Base-by-base conservation (phyloP, 495 filamentous ascomycete species). In the Penicillium chermesinum region DNA sequence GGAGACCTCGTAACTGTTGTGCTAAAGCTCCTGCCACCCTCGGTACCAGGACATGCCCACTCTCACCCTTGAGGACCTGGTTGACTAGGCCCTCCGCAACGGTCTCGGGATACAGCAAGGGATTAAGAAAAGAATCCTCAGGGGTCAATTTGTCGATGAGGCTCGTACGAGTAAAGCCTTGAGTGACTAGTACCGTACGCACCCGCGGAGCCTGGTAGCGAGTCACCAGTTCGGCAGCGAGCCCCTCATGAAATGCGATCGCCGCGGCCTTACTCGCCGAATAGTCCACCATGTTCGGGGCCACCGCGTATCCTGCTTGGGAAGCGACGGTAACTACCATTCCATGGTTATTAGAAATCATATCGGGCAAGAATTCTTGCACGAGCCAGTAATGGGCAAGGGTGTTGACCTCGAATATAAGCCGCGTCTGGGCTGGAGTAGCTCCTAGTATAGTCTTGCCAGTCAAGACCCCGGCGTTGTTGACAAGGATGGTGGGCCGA, bases 301-400 rank as follows among this genome's bases (percentile, higher is more conserved):
- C 72, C 0, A 75, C 71, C 3, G 80, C 52, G 66, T 79, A 84
- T 0, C 76, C 75, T 0, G 83, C 82, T 41, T 78, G 67, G 15
- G 72, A 79, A n/a, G 85, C 80, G 14, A 90, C 76, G 0, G 85
- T 89, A 7, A 89, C 81, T 13, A 89, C 66, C 75, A 85, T 86
- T 44, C 86, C 86, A 63, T 89, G 85, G 70, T 89, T 82, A 5
- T 40, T 38, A 33, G 63, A 49, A 36, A 85, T 61, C 73, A 89
- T 86, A 43, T 65, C 56, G 0, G 86, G 86, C 1, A 89, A 70
- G 70, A 89, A 89, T 47, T 84, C 77, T 49, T 78, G 71, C 0
- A 72, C 63, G 1, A 83, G 74, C 63, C 70, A 81, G 73, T 81
- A 87, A 67, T 87, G 86, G 0, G 82, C 66, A 27, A 88, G 63